Evolutionary conservation across 1,139 yeast species (phyloP).

Genomic region (Sugiyamaella grinbergsii): DNA sequence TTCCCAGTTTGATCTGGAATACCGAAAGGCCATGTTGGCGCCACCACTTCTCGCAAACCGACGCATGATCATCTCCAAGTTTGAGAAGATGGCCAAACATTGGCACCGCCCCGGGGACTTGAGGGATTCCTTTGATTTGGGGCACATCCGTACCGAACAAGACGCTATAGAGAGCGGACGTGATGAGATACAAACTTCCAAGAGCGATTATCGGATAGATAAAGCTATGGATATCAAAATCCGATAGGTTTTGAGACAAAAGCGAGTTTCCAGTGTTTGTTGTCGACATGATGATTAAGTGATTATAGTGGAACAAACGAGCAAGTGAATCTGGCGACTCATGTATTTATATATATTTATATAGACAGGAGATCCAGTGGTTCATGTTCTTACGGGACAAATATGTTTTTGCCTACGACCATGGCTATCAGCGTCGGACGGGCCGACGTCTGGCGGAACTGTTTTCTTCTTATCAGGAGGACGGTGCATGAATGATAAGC

Average conservation of each 20-base stretch:
- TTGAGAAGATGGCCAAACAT: slow-evolving; percentile 31
- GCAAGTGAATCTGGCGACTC: too few species aligned
- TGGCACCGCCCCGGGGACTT: slow-evolving; percentile 44
- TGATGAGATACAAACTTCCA: slow-evolving; percentile 4
- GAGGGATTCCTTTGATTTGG: slow-evolving; percentile 47
- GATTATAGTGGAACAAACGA: too few species aligned
- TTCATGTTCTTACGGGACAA: too few species aligned
- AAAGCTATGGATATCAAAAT: background rate
- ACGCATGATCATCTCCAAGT: slow-evolving; percentile 34
- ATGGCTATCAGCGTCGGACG: background rate
- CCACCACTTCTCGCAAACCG: slow-evolving; percentile 34
- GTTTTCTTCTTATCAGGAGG: background rate
- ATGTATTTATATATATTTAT: background rate
- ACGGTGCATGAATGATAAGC: slow-evolving; percentile 1
- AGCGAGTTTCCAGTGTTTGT: background rate
- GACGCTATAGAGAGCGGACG: slow-evolving; percentile 23
- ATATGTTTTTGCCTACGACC: too few species aligned
- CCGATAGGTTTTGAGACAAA: background rate
- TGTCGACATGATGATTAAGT: too few species aligned
- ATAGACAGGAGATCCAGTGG: too few species aligned
- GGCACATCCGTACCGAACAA: slow-evolving; percentile 34
- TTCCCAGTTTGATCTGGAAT: slow-evolving; percentile 61
- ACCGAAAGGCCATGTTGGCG: slow-evolving; percentile 37
- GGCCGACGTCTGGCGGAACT: background rate
- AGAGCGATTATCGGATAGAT: slow-evolving; percentile 8